These are phyloP conservation scores for Codiaeum variegatum DNA, from an alignment of 441 rosid genomes.

Conservation along the genomic window DNA sequence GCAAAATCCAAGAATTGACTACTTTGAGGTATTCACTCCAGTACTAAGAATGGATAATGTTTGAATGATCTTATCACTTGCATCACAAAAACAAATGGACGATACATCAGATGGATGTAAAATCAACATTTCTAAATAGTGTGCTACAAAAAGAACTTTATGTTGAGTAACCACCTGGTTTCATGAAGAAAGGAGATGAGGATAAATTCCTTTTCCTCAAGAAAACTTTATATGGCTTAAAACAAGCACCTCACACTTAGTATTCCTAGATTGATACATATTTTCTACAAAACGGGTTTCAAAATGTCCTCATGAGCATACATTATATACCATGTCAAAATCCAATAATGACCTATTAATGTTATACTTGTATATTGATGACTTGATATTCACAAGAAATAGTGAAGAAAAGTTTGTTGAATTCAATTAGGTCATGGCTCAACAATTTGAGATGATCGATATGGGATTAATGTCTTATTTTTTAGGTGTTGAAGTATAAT, in stretches of 20 bases:
- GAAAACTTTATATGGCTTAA: background rate
- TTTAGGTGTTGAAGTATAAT: background rate
- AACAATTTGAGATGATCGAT: too few relatives aligned
- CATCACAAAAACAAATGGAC: too few relatives aligned
- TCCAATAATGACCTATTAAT: background rate
- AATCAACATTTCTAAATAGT: too few relatives aligned
- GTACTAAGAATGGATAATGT: too few relatives aligned
- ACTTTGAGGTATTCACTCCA: background rate
- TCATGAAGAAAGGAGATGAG: background rate
- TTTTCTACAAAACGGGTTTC: background rate
- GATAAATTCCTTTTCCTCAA: background rate
- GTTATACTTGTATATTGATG: slow-evolving; percentile 1
- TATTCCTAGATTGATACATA: background rate
- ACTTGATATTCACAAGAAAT: background rate
- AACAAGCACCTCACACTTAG: background rate
- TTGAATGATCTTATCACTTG: too few relatives aligned
- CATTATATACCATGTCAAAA: background rate
- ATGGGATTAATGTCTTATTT: background rate
- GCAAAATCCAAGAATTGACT: background rate
- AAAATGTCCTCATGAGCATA: background rate
- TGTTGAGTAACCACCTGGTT: background rate
- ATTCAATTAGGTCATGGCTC: background rate
- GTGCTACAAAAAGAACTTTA: too few relatives aligned
- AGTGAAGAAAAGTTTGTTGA: background rate
- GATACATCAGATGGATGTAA: too few relatives aligned